Evolutionary conservation across 306 rosid genomes (phyloP), one percentile per base, ranked within the genome.

Genomic region (Cucurbita pepo): DNA sequence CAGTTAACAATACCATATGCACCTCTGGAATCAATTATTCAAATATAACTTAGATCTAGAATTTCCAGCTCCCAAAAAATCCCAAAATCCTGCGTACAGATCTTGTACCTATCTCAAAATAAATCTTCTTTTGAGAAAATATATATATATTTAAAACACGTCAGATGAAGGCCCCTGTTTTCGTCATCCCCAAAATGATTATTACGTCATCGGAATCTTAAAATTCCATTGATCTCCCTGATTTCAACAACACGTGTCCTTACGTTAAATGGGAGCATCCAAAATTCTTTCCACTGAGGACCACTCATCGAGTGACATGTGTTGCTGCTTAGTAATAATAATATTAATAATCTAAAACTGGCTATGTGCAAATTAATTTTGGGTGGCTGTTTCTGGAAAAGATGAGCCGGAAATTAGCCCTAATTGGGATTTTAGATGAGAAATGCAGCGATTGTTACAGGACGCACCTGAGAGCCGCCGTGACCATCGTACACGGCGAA

Each of bases 401-500:
- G 53, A 52, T 67, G 56, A 67, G 47, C 72, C 55, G 6, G 47
- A 67, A 67, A 67, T 47, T 22, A 67, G 72, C 72, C 72, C 72
- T 67, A 67, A 67, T 67, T 47, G 7, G 8, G 43, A 9, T 63
- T 61, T 10, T 21, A 61, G 34, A 15, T 61, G 18, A 4, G 48
- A 38, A 64, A 64, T 64, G 71, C 71, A 43, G 13, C 64, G n/a
- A n/a, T n/a, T n/a, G n/a, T n/a, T n/a, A 11, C 13, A 3, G 21
- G 21, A 36, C 19, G 59, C 47, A 86, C 96, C 93, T 90, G 93
- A 81, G 86, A 83, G 78, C 96, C 96, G 56, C 96, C 96, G 75
- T 90, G 96, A 58, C 96, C 96, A 52, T 90, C 96, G 82, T 86
- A 90, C 40, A 88, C 96, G 25, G 91, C 96, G 73, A 90, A 90